phyloP scores from a whole-genome alignment of 441 rosid genomes.

The Pelargonium cotyledonis region DNA sequence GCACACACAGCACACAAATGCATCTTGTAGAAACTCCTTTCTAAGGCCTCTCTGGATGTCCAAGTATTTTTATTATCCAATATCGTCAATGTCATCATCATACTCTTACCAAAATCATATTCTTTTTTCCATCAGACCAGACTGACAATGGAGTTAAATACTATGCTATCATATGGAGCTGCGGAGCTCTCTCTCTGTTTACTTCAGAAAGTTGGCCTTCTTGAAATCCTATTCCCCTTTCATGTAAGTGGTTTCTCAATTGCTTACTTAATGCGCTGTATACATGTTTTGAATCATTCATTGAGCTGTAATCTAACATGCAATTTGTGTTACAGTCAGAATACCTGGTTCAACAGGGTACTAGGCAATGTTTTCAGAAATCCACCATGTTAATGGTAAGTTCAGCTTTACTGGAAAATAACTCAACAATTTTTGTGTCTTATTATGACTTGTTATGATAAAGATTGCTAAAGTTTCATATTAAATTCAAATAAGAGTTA shows the following conservation, averaged over 20 bases:
- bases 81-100: constrained; percentile 16
- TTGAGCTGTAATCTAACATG: constrained; percentile 21
- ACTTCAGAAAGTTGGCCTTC: constrained; percentile 73
- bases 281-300: constrained; percentile 1
- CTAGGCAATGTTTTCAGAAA: constrained; percentile 29
- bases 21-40: neutral
- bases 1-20: too few species aligned
- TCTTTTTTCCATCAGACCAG: constrained; percentile 50
- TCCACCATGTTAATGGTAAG: constrained; percentile 75
- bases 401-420: constrained; percentile 13
- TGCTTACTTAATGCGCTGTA: constrained; percentile 14
- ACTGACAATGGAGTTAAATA: constrained; percentile 78
- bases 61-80: constrained; percentile 4
- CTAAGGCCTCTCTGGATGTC: constrained; percentile 1
- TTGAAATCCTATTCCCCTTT: constrained; percentile 68
- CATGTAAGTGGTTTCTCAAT: constrained; percentile 44
- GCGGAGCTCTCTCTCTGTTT: constrained; percentile 66
- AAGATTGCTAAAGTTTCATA: neutral
- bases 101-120: constrained; percentile 18
- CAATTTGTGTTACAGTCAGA: constrained; percentile 46
- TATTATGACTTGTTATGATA: neutral
- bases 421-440: neutral
- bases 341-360: constrained; percentile 49
- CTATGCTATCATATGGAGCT: constrained; percentile 94
- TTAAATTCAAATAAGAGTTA: neutral